Evolutionary conservation across 345 rosid genomes (phyloP).

Genomic region (Salix purpurea): DNA sequence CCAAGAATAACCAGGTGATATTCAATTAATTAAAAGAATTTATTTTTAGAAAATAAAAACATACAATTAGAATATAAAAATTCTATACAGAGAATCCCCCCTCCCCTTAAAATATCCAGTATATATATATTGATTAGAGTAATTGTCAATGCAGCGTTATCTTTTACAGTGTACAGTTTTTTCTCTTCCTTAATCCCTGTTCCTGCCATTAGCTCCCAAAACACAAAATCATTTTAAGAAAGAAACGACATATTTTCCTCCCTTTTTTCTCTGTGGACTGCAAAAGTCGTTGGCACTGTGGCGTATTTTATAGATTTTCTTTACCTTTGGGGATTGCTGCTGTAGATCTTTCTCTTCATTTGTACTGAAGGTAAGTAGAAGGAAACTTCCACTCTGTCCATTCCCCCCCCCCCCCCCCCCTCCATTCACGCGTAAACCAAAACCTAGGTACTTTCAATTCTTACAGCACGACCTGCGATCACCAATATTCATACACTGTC

Average conservation of each 20-base stretch:
- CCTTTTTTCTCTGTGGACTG: not conserved
- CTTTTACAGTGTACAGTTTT: too few relatives aligned
- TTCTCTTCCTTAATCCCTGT: too few relatives aligned
- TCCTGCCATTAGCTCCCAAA: not conserved
- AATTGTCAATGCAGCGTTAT: too few relatives aligned
- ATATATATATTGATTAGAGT: too few relatives aligned
- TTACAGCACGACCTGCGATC: not conserved
- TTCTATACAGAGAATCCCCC: too few relatives aligned
- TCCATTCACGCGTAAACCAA: not conserved
- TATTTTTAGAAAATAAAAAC: too few relatives aligned
- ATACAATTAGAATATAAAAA: too few relatives aligned
- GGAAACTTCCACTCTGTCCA: not conserved
- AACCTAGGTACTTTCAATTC: not conserved
- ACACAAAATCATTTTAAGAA: not conserved
- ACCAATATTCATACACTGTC: not conserved
- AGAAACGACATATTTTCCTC: not conserved
- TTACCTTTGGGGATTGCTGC: not conserved
- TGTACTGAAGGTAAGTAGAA: not conserved
- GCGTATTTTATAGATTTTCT: not conserved
- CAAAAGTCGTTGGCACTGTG: not conserved
- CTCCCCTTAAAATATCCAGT: too few relatives aligned
- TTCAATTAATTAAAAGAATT: too few relatives aligned
- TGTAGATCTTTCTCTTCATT: slow-evolving; percentile 6
- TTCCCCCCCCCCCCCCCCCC: not conserved
- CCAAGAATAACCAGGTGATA: too few relatives aligned